phyloP scores from a whole-genome alignment of 345 rosid species.

The Stellera chamaejasme region DNA sequence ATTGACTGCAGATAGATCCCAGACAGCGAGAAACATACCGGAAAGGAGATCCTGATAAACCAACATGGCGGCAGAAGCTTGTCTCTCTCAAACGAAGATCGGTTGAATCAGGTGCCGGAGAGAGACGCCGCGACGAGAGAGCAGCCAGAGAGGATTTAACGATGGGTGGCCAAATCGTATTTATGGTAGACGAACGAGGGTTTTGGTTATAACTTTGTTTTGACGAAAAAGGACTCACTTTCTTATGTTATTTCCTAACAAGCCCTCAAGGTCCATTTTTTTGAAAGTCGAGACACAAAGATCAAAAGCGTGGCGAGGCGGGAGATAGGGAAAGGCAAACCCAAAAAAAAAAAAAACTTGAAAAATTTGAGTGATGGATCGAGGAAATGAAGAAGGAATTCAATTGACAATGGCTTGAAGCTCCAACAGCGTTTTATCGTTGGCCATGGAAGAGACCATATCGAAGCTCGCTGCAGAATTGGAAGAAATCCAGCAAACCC shows the following conservation, averaged over 20 bases:
- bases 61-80: constrained; percentile 57
- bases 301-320: too few relatives aligned
- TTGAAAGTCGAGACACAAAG: too few relatives aligned
- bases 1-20: not conserved
- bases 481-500: constrained; percentile 20
- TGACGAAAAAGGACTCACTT: constrained; percentile 11
- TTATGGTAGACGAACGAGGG: constrained; percentile 30
- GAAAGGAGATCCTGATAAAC: constrained; percentile 79
- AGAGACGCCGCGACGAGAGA: constrained; percentile 30
- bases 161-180: accelerated
- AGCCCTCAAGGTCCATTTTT: constrained; percentile 6
- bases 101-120: constrained; percentile 14
- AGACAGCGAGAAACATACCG: constrained; percentile 24
- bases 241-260: not conserved
- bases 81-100: constrained; percentile 25
- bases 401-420: not conserved
- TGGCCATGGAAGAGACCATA: constrained; percentile 24
- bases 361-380: too few relatives aligned
- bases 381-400: too few relatives aligned
- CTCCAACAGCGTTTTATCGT: too few relatives aligned
- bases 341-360: too few relatives aligned
- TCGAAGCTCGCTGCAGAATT: constrained; percentile 22
- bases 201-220: constrained; percentile 6
- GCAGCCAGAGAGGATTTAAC: constrained; percentile 11
- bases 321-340: too few relatives aligned